A percentile compares a stretch with the other conserved stretches of the same genome.
Evolutionary conservation across 1,284 basidiomycete genomes (phyloP).

Genomic region (Porodaedalea pini): DNA sequence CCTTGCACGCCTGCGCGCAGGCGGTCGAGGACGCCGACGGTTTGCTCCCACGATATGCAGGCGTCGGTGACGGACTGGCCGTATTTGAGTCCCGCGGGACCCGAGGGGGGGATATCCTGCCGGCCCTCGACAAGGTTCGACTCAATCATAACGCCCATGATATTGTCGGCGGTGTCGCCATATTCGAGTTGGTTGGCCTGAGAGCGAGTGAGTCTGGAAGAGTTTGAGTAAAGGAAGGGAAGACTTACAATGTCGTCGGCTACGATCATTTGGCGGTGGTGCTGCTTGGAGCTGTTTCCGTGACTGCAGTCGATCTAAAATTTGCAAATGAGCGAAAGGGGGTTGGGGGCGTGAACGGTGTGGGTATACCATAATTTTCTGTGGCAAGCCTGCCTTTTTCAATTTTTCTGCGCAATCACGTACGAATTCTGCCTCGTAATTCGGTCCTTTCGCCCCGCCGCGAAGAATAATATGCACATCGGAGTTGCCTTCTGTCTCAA

Average conservation of each 20-base stretch:
- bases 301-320: slow-evolving; percentile 90
- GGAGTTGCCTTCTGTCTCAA: slow-evolving; percentile 87
- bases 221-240: background rate
- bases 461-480: slow-evolving; percentile 92
- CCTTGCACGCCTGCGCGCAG: slow-evolving; percentile 78
- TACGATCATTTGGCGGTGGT: slow-evolving; percentile 80
- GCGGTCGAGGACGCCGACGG: slow-evolving; percentile 74
- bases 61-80: slow-evolving; percentile 90
- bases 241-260: slow-evolving; percentile 72
- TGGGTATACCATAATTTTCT: slow-evolving; percentile 75
- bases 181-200: slow-evolving; percentile 71
- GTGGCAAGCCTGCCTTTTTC: slow-evolving; percentile 72
- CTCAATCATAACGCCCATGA: slow-evolving; percentile 98
- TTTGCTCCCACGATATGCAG: slow-evolving; percentile 88
- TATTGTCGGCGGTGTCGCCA: slow-evolving; percentile 66
- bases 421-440: slow-evolving; percentile 78
- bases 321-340: background rate
- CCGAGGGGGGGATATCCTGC: slow-evolving; percentile 80
- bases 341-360: no score
- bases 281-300: slow-evolving; percentile 89
- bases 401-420: slow-evolving; percentile 76
- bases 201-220: slow-evolving; percentile 7
- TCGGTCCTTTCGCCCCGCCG: slow-evolving; percentile 83
- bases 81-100: slow-evolving; percentile 77
- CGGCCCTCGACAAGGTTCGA: slow-evolving; percentile 88